Evolutionary conservation across 1,139 yeast genomes (phyloP).

Genomic region (Casaregolazyma lundiana): DNA sequence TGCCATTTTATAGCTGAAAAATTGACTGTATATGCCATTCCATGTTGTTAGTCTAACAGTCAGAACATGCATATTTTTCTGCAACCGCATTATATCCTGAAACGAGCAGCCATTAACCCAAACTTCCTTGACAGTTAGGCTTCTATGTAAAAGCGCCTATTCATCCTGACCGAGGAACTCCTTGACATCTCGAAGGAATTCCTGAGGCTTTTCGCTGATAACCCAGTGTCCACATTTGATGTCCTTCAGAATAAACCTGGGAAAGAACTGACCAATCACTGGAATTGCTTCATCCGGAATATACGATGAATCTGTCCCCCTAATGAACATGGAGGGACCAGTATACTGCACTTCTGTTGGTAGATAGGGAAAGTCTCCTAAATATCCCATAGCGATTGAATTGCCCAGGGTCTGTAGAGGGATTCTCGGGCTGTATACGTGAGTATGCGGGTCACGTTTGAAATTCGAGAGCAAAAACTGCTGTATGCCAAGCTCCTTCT

Average conservation of each 20-base stretch:
- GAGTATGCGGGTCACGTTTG: conserved; percentile 34
- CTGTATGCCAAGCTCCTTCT: conserved; percentile 55
- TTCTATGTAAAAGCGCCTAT: no score
- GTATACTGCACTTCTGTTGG: conserved; percentile 52
- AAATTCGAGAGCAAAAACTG: conserved; percentile 76
- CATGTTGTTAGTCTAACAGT: no score
- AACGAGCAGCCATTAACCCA: no score
- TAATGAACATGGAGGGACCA: conserved; percentile 71
- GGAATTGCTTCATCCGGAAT: conserved; percentile 84
- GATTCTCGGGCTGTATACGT: conserved; percentile 43
- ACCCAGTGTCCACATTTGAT: conserved; percentile 88
- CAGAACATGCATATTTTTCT: no score
- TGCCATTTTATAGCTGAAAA: no score
- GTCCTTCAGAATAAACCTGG: conserved; percentile 68
- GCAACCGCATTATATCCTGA: no score
- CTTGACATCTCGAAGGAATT: conserved; percentile 20
- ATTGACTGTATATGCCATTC: no score
- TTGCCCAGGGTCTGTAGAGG: conserved; percentile 68
- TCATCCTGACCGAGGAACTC: conserved; percentile 17
- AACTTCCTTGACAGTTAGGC: no score
- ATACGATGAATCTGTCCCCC: conserved; percentile 74
- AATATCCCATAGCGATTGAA: conserved; percentile 46
- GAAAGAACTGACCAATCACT: conserved; percentile 73
- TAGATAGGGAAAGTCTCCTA: conserved; percentile 77
- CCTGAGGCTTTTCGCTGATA: conserved; percentile 28